Conservation (phyloP, 2,329 filamentous ascomycete species). For the Calonectria henricotiae region DNA sequence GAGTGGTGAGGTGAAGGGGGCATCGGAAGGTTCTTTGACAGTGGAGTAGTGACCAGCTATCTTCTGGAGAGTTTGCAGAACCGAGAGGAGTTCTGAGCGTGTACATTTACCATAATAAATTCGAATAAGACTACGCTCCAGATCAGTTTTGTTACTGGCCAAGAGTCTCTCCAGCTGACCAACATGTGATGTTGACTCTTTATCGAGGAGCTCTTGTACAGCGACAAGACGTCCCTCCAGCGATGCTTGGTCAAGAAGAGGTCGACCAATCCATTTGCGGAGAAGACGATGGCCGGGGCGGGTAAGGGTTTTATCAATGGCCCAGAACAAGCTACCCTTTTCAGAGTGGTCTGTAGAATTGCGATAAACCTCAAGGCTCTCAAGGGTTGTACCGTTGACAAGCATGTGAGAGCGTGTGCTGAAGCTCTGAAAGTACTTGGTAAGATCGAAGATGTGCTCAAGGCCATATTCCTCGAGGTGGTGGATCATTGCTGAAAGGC, state of each 20-base stretch:
- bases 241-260: conserved; percentile 81
- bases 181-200: conserved; percentile 76
- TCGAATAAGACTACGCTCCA: conserved; percentile 93
- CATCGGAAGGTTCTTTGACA: conserved; percentile 76
- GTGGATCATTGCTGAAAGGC: conserved; percentile 95
- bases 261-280: conserved; percentile 95
- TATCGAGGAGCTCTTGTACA: conserved; percentile 87
- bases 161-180: conserved; percentile 84
- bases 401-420: conserved; percentile 96
- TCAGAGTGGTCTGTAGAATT: conserved; percentile 91
- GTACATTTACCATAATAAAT: conserved; percentile 99
- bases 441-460: conserved; percentile 95
- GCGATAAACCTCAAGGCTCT: conserved; percentile 94
- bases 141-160: conserved; percentile 80
- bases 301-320: conserved; percentile 91
- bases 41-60: conserved; percentile 84
- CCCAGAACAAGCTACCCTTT: conserved; percentile 95
- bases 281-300: conserved; percentile 90
- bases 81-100: conserved; percentile 86
- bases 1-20: conserved; percentile 80
- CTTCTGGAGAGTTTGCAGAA: conserved; percentile 87
- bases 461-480: conserved; percentile 94
- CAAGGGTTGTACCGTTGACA: conserved; percentile 93
- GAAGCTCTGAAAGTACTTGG: conserved; percentile 97
- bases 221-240: conserved; percentile 87